phyloP scores from a whole-genome alignment of 1,284 basidiomycete genomes.

The Violaceomyces palustris region DNA sequence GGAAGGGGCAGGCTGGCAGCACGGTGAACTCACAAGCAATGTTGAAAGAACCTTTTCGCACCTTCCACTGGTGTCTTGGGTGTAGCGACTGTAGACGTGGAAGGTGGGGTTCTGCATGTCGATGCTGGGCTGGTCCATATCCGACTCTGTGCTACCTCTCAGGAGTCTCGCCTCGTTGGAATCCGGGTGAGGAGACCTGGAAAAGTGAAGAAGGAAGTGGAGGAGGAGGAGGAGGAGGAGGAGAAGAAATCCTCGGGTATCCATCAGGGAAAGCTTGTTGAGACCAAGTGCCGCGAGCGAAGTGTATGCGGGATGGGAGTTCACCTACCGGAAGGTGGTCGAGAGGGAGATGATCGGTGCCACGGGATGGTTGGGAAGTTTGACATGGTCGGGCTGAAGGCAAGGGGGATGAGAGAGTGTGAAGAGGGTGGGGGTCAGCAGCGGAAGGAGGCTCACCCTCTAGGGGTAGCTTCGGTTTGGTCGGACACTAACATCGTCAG shows the following conservation, averaged over 20 bases:
- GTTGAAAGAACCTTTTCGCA: conserved; percentile 38
- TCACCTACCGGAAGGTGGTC: conserved; percentile 42
- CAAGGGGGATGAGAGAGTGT: too few species aligned
- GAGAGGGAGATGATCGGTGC: conserved; percentile 36
- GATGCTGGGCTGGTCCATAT: conserved; percentile 14
- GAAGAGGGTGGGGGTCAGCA: too few species aligned
- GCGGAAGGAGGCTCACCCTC: too few species aligned
- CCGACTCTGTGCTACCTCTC: conserved; percentile 6
- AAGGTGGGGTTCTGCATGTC: conserved; percentile 36
- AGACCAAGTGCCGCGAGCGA: too few species aligned
- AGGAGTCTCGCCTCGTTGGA: conserved; percentile 13
- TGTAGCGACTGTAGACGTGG: conserved; percentile 47
- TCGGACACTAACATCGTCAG: too few species aligned
- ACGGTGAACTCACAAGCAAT: too few species aligned
- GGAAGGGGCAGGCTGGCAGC: too few species aligned
- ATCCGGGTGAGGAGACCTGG: conserved; percentile 30
- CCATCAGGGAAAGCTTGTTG: too few species aligned
- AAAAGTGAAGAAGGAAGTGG: background rate
- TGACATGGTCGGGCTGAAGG: conserved; percentile 12
- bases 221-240: background rate
- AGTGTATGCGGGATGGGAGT: too few species aligned
- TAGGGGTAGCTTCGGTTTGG: too few species aligned
- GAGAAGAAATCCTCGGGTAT: too few species aligned
- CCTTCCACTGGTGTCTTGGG: conserved; percentile 38
- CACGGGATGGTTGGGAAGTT: conserved; percentile 25